Conservation (phyloP, 2,329 filamentous ascomycete genomes). For the Alternaria sp. region DNA sequence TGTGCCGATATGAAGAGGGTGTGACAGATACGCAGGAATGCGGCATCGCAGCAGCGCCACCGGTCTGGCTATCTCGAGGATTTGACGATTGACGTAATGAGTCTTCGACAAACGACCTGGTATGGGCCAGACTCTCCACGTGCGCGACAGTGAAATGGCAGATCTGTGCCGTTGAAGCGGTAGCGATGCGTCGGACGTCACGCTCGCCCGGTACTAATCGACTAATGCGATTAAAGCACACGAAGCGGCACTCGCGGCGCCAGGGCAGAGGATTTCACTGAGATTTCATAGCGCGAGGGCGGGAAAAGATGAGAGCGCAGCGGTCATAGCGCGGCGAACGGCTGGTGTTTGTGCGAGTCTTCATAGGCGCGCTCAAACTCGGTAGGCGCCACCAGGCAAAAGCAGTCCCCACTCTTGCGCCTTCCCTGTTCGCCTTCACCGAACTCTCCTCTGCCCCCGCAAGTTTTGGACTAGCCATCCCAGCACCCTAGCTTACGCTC, state of each 20-base stretch:
- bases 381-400: slow-evolving; percentile 12
- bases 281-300: slow-evolving; percentile 17
- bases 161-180: not conserved
- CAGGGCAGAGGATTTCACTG: slow-evolving; percentile 12
- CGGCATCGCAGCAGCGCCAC: not conserved
- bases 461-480: slow-evolving; percentile 14
- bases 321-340: slow-evolving; percentile 20
- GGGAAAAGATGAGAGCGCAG: slow-evolving; percentile 10
- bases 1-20: not conserved
- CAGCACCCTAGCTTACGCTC: slow-evolving; percentile 1
- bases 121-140: not conserved
- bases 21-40: not conserved
- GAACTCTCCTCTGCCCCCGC: slow-evolving; percentile 24
- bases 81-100: not conserved
- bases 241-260: slow-evolving; percentile 12
- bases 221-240: not conserved
- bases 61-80: not conserved
- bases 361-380: slow-evolving; percentile 23
- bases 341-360: slow-evolving; percentile 5
- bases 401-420: slow-evolving; percentile 6
- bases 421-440: slow-evolving; percentile 21
- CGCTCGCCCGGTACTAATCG: not conserved
- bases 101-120: not conserved
- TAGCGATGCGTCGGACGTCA: slow-evolving; percentile 6
- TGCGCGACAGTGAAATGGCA: not conserved